These are phyloP conservation scores for Ophiostoma piceae DNA, from an alignment of 2,329 filamentous ascomycete species.

Conservation along the genomic window DNA sequence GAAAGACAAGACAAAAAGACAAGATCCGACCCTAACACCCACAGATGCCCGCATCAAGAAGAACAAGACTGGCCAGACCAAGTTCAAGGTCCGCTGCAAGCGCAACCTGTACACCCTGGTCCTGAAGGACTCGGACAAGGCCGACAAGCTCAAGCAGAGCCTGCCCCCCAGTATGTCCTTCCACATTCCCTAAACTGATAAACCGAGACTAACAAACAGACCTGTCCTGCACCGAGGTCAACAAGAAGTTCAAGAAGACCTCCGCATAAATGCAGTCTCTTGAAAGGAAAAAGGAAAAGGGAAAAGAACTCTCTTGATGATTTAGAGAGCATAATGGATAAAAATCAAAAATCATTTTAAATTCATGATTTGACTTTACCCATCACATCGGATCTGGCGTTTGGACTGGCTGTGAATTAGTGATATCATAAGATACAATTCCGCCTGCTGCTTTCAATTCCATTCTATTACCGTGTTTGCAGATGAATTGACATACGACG, in stretches of 20 bases:
- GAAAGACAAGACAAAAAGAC: no score
- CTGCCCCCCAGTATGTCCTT: slow-evolving; percentile 75
- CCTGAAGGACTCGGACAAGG: slow-evolving; percentile 98
- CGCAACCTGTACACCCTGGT: slow-evolving; percentile 95
- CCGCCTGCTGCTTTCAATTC: slow-evolving; percentile 5
- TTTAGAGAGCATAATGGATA: not conserved
- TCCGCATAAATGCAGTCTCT: slow-evolving; percentile 36
- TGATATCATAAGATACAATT: not conserved
- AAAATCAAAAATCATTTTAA: not conserved
- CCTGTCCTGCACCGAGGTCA: slow-evolving; percentile 51
- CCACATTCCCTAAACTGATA: not conserved
- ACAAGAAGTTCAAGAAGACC: slow-evolving; percentile 56
- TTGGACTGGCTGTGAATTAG: not conserved
- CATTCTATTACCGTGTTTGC: not conserved
- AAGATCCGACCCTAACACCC: slow-evolving; percentile 23
- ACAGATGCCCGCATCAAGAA: slow-evolving; percentile 91
- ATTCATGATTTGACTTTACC: not conserved
- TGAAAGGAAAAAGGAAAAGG: not conserved
- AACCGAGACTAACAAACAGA: slow-evolving; percentile 34
- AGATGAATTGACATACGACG: not conserved
- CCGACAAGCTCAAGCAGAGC: slow-evolving; percentile 99
- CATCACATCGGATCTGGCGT: slow-evolving; percentile 6
- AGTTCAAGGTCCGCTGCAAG: slow-evolving; percentile 99
- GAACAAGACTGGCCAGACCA: slow-evolving; percentile 87
- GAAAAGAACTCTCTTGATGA: slow-evolving; percentile 1